Percentiles rank a stretch among this genome's conserved stretches.
Evolutionary conservation across 2,329 filamentous ascomycete species (phyloP).

Genomic region (Penicillium sp.): DNA sequence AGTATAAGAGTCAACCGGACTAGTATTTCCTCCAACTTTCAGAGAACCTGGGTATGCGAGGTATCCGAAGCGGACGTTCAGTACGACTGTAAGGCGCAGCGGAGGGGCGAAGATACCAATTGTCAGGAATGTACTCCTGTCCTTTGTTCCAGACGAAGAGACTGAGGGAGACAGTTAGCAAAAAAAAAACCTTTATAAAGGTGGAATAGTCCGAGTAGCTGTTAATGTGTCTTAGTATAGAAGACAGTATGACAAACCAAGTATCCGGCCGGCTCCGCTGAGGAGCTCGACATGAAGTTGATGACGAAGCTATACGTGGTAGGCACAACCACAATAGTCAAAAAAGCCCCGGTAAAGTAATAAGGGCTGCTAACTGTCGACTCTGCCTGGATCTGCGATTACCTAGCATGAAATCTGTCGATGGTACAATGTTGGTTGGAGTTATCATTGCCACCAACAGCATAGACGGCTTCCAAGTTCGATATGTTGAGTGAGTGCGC

Average conservation of each 20-base stretch:
- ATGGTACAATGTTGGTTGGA: slow-evolving; percentile 5
- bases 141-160: slow-evolving; percentile 8
- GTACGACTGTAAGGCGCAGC: slow-evolving; percentile 3
- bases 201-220: slow-evolving; percentile 1
- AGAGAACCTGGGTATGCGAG: slow-evolving; percentile 5
- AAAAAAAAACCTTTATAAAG: too few species aligned
- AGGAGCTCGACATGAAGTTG: slow-evolving; percentile 8
- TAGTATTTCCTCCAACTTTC: slow-evolving; percentile 7
- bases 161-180: background rate
- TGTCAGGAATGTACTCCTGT: slow-evolving; percentile 5
- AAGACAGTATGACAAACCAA: background rate
- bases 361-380: slow-evolving; percentile 7
- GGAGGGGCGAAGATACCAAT: slow-evolving; percentile 5
- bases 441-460: slow-evolving; percentile 6
- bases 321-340: slow-evolving; percentile 5
- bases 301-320: slow-evolving; percentile 8
- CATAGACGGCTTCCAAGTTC: slow-evolving; percentile 6
- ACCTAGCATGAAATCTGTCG: slow-evolving; percentile 5
- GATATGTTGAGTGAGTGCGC: slow-evolving; percentile 6
- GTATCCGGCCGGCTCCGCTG: slow-evolving; percentile 6
- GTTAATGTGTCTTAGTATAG: background rate
- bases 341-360: slow-evolving; percentile 9
- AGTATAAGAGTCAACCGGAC: slow-evolving; percentile 5
- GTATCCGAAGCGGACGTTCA: slow-evolving; percentile 7
- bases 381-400: slow-evolving; percentile 1